Base-by-base conservation (phyloP, 768 basidiomycete species). In the Panus rudis region DNA sequence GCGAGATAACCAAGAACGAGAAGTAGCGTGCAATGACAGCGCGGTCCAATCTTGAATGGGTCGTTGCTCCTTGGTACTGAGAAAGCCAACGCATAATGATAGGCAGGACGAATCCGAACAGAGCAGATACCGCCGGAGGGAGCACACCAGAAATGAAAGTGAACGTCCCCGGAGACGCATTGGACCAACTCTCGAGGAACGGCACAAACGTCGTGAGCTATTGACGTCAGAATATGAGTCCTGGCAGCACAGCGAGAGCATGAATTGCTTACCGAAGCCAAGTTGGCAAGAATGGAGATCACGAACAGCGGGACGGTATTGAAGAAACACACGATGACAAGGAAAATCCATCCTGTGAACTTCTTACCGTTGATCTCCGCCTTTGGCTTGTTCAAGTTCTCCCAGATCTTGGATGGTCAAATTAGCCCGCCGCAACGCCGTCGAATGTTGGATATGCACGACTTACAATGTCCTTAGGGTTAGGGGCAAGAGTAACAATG, bases 1-100 rank as follows among this genome's bases (percentile, higher is more conserved):
- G 92, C 39, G 86, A 89, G 63, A 96, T 84, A 46, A 98, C 81
- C 63, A 98, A 71, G 75, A 99, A 98, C 1, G 86, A 72, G 58
- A 84, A 98, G 65, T 97, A 98, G 38, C 92, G 81, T 16, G 90
- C 90, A 28, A 93, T 74, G 46, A 98, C 93, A 27, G 84, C 82
- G 25, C 96, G 84, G 54, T 98, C 93, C 41, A 92, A 75, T 39
- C 78, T 77, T 4, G 88, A 88, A 42, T 83, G 75, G 6, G 83
- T 90, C 42, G 79, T 56, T 26, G 70, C 68, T 40, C 80, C 81
- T 69, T 83, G 84, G 46, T 86, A 91, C 59, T 66, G 67, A 5
- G 72, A 73, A 37, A 94, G 67, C 73, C 78, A 76, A 41, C 96
- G 84, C 79, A 99, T 97, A 61, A 93, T 68, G 55, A 90, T 77